phyloP scores from a whole-genome alignment of 176 grass and related monocot species.

The Avena insularis region DNA sequence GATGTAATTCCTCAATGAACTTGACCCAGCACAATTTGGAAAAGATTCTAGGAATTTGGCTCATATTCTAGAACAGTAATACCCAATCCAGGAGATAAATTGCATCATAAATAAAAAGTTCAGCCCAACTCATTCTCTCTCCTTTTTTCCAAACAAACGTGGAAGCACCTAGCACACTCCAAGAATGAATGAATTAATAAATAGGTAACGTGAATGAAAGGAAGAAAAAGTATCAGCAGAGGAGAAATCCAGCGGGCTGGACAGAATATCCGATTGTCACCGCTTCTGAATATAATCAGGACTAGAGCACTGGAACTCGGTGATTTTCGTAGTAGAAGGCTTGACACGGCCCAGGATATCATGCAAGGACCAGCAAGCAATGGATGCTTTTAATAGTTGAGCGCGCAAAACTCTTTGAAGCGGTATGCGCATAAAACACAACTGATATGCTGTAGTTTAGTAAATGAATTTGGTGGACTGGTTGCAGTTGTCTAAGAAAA shows the following conservation, averaged over 20 bases:
- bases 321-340: not conserved
- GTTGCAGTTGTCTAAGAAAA: not conserved
- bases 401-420: not conserved
- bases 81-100: not conserved
- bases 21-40: not conserved
- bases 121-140: not conserved
- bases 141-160: not conserved
- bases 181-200: not conserved
- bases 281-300: not conserved
- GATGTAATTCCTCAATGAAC: conserved; percentile 3
- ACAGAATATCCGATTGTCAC: not conserved
- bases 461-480: not conserved
- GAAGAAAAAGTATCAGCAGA: not conserved
- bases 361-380: not conserved
- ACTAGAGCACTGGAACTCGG: not conserved
- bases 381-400: not conserved
- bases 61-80: not conserved
- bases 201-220: not conserved
- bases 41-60: not conserved
- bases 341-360: not conserved
- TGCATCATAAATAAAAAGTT: not conserved
- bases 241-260: not conserved
- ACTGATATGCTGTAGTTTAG: conserved; percentile 1
- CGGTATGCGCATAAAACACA: not conserved
- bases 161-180: not conserved